Evolutionary conservation across 306 rosid species (phyloP), one percentile per base, ranked within the genome.

Genomic region (Abrus precatorius): DNA sequence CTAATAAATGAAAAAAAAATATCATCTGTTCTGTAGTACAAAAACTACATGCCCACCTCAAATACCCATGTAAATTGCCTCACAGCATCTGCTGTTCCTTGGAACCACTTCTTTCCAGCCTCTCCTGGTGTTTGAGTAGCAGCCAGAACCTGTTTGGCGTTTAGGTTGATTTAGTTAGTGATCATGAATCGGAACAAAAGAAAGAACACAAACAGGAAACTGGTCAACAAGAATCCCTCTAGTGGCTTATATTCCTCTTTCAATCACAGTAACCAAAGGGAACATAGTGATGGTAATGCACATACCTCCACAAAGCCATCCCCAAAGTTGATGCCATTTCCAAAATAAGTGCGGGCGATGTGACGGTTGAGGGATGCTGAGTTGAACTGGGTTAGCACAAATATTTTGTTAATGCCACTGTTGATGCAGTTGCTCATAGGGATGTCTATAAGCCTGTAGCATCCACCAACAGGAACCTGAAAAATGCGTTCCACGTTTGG

Each of bases 11-110:
- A 27, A 10, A 29, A 10, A 11, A 85, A 77, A 9, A 14, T 32
- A 33, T 3, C 29, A 32, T 13, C 60, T 32, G 41, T n/a, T 20
- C 8, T 36, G 33, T 4, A 48, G 53, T 11, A 30, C 9, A 12
- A 74, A 70, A 28, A 29, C 32, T 60, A 56, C 59, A 61, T 43
- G 52, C 88, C 36, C 67, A 95, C 99, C 99, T 93, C 98, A 87
- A 95, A 91, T 57, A 95, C 90, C 99, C 99, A 95, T 29, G 85
- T 80, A 62, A 91, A 95, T 88, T 95, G 97, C 81, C 99, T 93
- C 71, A 95, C 99, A 75, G 98, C 99, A 84, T 95, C 99, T 28
- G 99, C 98, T 47, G 99, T 95, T 85, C 99, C 98, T 81, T 95
- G 98, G 79, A 95, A 95, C 99, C 99, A 95, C 48, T 60, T 89